Evolutionary conservation across 352 stramenopile genomes (phyloP).

Genomic region (Blastocystis sp.): DNA sequence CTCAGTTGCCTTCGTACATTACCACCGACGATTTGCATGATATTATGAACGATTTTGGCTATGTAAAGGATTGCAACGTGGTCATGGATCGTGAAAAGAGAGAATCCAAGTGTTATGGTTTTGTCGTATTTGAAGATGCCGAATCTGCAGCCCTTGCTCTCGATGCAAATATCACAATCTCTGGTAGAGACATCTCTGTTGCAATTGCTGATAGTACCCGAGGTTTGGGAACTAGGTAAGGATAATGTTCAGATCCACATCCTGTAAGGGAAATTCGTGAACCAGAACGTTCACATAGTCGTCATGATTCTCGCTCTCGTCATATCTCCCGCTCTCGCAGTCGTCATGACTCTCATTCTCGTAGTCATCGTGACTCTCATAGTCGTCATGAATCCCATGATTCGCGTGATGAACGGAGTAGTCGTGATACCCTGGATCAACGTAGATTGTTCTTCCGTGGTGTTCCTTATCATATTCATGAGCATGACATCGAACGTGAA

Average conservation of each 20-base stretch:
- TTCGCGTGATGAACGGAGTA: background rate
- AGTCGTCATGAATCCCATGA: background rate
- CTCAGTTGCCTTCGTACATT: background rate
- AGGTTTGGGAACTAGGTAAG: background rate
- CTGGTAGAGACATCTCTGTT: background rate
- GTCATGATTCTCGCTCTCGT: background rate
- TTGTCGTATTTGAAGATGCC: background rate
- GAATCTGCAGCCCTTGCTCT: background rate
- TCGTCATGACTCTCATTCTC: background rate
- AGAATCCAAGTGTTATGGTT: background rate
- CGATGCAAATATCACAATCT: background rate
- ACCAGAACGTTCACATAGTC: background rate
- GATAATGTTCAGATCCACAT: background rate
- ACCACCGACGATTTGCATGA: background rate
- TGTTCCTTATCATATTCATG: background rate
- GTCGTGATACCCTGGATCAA: background rate
- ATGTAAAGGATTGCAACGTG: background rate
- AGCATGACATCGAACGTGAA: background rate
- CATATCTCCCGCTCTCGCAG: background rate
- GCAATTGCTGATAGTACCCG: background rate
- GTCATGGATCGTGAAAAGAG: background rate
- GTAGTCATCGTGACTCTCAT: background rate
- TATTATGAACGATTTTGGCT: background rate
- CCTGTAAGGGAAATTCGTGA: background rate
- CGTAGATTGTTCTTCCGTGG: background rate